These are phyloP conservation scores for Nephelium lappaceum DNA, from an alignment of 345 rosid genomes.

Conservation along the genomic window DNA sequence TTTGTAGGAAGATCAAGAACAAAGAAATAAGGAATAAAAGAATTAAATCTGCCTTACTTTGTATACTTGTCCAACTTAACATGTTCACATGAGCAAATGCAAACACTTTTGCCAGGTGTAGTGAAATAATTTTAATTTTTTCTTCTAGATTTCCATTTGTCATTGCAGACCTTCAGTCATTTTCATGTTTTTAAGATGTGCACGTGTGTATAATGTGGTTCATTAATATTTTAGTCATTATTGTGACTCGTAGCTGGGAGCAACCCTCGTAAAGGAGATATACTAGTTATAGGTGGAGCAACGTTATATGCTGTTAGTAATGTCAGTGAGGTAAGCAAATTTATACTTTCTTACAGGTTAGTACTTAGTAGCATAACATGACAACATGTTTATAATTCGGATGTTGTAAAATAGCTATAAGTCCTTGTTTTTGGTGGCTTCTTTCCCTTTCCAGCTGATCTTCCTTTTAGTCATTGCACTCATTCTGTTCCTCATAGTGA, in stretches of 20 bases:
- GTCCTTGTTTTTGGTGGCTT: not conserved
- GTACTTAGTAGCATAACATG: not conserved
- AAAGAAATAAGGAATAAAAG: not conserved
- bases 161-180: not conserved
- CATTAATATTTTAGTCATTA: slow-evolving; percentile 5
- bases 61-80: not conserved
- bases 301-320: slow-evolving; percentile 71
- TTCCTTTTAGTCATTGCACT: not conserved
- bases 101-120: not conserved
- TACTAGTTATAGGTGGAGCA: slow-evolving; percentile 69
- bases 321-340: slow-evolving; percentile 66
- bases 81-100: slow-evolving; percentile 5
- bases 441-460: not conserved
- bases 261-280: slow-evolving; percentile 71
- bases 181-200: slow-evolving; percentile 7
- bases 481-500: not conserved
- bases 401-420: not conserved
- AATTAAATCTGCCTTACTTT: no score
- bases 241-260: slow-evolving; percentile 55
- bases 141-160: not conserved
- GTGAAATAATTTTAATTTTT: not conserved
- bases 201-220: not conserved
- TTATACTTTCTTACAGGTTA: not conserved
- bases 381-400: slow-evolving; percentile 4
- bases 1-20: not conserved